phyloP scores from a whole-genome alignment of 345 rosid genomes.

The Moringa oleifera region DNA sequence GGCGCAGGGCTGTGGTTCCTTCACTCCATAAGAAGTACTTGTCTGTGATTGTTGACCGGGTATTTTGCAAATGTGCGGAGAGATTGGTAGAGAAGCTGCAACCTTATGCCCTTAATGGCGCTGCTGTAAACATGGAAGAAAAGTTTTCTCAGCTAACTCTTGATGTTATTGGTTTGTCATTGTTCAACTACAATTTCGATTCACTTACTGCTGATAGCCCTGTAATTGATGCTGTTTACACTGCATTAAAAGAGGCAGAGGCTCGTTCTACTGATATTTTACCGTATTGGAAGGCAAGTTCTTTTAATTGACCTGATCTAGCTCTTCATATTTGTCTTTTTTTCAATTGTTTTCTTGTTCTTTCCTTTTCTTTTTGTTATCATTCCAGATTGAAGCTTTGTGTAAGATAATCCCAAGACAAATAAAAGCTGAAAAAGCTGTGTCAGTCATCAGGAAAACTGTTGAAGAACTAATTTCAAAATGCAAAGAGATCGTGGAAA shows the following conservation, averaged over 20 bases:
- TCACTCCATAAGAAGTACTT: slow-evolving; percentile 89
- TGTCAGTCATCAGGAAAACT: slow-evolving; percentile 52
- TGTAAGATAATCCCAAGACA: slow-evolving; percentile 90
- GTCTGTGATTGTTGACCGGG: slow-evolving; percentile 85
- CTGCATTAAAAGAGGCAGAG: slow-evolving; percentile 93
- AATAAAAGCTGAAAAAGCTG: slow-evolving; percentile 88
- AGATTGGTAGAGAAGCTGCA: slow-evolving; percentile 86
- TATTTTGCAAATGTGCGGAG: slow-evolving; percentile 83
- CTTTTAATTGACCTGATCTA: slow-evolving; percentile 6
- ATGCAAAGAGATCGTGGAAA: slow-evolving; percentile 88
- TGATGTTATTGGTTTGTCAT: slow-evolving; percentile 79
- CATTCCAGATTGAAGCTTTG: slow-evolving; percentile 48
- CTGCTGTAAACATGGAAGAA: slow-evolving; percentile 87
- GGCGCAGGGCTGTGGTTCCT: slow-evolving; percentile 90
- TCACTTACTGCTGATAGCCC: slow-evolving; percentile 74
- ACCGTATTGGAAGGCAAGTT: slow-evolving; percentile 91
- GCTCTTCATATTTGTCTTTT: not conserved
- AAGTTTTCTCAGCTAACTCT: slow-evolving; percentile 89
- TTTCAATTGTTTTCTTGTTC: no score
- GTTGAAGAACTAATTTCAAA: slow-evolving; percentile 81
- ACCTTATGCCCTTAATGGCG: slow-evolving; percentile 59
- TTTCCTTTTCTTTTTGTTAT: slow-evolving; percentile 6
- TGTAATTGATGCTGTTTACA: slow-evolving; percentile 85
- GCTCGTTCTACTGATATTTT: slow-evolving; percentile 84
- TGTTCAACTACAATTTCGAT: slow-evolving; percentile 88